Evolutionary conservation across 1,284 basidiomycete species (phyloP), one percentile per base, ranked within the genome.

Genomic region (Puccinia coronata): DNA sequence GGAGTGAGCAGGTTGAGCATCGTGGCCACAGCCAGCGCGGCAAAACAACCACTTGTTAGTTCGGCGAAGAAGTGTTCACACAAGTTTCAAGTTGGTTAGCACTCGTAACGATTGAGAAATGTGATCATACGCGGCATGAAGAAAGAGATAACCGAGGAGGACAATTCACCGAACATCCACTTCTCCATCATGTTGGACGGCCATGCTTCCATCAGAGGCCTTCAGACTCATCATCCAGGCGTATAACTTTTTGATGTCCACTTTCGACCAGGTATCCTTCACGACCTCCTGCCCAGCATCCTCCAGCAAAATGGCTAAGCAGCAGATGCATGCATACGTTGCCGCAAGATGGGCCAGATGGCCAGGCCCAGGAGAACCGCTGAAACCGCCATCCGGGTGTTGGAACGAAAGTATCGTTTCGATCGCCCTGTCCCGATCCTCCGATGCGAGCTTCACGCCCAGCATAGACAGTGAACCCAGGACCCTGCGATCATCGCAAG

Each of bases 211-310:
- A 85, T 99, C 95, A 0, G 92, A 90, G 83, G 94, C 92, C 86
- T 99, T 99, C 82, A 98, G 88, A 0, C 92, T 91, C 90, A 96
- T 90, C 87, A 98, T 95, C 88, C 96, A 98, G 5, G 90, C 86
- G 86, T 98, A 97, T 85, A 97, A 89, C 82, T 90, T 90, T 76
- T 86, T 91, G 90, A 93, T 89, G 84, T 94, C 89, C 69, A 95
- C 91, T 82, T 91, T 87, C 83, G 93, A 92, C 94, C 94, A 96
- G 18, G 72, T 75, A 57, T 75, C 41, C 9, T 75, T 20, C 39
- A 75, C 55, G 20, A 85, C 84, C 1, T 36, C 72, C 43, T 57
- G 36, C 16, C 47, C 72, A 9, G 72, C n/a, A 57, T 75, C 59
- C 53, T 57, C 72, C 20, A 75, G 55, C 36, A 86, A 82, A 67